Percentiles rank a stretch among this genome's conserved stretches.
Evolutionary conservation across 805 yeast species (phyloP).

Genomic region (Hanseniaspora jakobsenii): DNA sequence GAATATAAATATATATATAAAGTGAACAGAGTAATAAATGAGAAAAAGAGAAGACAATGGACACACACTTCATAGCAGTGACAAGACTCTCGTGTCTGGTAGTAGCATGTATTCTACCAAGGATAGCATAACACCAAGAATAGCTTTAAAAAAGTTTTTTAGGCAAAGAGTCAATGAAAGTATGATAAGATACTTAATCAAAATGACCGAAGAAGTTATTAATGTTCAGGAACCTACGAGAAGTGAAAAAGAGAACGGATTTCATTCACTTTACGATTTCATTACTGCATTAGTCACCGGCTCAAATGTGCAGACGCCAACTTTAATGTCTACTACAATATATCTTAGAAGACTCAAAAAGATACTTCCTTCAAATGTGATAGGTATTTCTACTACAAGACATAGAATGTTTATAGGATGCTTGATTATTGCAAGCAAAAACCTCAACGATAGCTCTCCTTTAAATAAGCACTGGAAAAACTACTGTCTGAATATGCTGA

Average conservation of each 20-base stretch:
- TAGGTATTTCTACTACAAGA: slow-evolving; percentile 85
- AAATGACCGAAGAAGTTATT: slow-evolving; percentile 25
- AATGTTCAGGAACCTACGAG: slow-evolving; percentile 19
- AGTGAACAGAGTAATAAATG: background rate
- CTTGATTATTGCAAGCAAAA: slow-evolving; percentile 81
- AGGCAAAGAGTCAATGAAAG: slow-evolving; percentile 23
- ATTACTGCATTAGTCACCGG: slow-evolving; percentile 60
- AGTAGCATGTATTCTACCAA: background rate
- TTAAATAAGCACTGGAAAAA: slow-evolving; percentile 92
- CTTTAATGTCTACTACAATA: slow-evolving; percentile 83
- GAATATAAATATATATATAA: too few relatives aligned
- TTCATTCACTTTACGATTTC: slow-evolving; percentile 46
- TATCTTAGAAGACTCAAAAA: slow-evolving; percentile 67
- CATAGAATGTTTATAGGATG: slow-evolving; percentile 88
- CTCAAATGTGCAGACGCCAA: slow-evolving; percentile 89
- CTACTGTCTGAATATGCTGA: slow-evolving; percentile 76
- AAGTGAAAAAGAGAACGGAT: slow-evolving; percentile 18
- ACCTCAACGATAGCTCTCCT: slow-evolving; percentile 86
- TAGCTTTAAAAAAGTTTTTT: slow-evolving; percentile 25
- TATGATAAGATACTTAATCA: slow-evolving; percentile 24
- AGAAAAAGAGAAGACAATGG: background rate
- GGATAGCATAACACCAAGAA: slow-evolving; percentile 8
- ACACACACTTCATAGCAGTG: background rate
- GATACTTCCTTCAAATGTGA: slow-evolving; percentile 72
- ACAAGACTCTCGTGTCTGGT: background rate